phyloP scores from a whole-genome alignment of 2,329 filamentous ascomycete species.

The Zymoseptoria ardabiliae region DNA sequence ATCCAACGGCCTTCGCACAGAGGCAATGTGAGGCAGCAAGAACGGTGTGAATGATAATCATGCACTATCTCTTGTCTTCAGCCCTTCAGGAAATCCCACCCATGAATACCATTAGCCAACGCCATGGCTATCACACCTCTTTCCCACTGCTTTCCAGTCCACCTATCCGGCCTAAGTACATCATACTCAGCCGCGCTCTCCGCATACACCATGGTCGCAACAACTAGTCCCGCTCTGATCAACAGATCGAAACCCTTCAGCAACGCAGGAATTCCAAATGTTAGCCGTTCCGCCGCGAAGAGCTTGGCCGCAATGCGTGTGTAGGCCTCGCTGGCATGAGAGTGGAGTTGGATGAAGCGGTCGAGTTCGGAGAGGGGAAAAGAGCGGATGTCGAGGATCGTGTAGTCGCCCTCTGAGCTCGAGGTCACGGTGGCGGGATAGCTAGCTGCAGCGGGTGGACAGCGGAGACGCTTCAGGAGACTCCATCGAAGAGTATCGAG shows the following conservation, averaged over 20 bases:
- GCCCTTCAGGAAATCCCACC: neutral
- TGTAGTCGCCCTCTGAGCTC: conserved; percentile 6
- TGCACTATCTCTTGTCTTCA: neutral
- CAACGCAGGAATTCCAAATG: conserved; percentile 32
- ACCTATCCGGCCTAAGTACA: conserved; percentile 16
- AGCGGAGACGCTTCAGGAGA: conserved; percentile 33
- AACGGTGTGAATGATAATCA: neutral
- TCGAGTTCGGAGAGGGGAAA: conserved; percentile 36
- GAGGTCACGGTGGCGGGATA: conserved; percentile 25
- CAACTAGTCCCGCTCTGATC: conserved; percentile 19
- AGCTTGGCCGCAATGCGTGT: conserved; percentile 33
- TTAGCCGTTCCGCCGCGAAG: conserved; percentile 37
- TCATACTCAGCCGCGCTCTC: conserved; percentile 18
- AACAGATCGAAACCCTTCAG: conserved; percentile 24
- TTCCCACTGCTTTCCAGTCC: neutral
- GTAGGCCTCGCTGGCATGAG: conserved; percentile 27
- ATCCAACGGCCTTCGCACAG: no score
- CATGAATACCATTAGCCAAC: neutral
- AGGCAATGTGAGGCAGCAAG: neutral
- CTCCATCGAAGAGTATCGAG: conserved; percentile 31
- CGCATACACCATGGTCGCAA: conserved; percentile 19
- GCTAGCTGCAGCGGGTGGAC: conserved; percentile 32
- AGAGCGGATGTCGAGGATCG: conserved; percentile 31
- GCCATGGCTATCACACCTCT: neutral
- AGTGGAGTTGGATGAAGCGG: conserved; percentile 25